These are phyloP conservation scores for Moesziomyces sp. DNA, from an alignment of 1,284 basidiomycete genomes.

Conservation along the genomic window DNA sequence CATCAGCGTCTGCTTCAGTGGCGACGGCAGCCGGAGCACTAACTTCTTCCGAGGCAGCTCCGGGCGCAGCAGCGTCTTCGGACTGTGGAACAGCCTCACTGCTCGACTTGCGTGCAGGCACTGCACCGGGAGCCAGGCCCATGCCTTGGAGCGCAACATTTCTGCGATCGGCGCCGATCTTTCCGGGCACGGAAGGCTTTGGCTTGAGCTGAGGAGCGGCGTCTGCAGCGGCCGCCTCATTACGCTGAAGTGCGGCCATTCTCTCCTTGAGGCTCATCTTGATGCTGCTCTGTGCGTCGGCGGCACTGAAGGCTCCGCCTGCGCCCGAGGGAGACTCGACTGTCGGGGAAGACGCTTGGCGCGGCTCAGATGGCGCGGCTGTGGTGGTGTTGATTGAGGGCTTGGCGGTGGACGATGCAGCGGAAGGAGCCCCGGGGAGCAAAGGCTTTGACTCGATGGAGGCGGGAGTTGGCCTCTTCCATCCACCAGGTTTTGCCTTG, in stretches of 20 bases:
- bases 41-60: constrained; percentile 2
- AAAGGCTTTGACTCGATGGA: constrained; percentile 53
- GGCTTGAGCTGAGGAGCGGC: constrained; percentile 39
- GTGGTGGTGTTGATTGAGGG: background rate
- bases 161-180: constrained; percentile 41
- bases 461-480: constrained; percentile 59
- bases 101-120: constrained; percentile 21
- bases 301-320: constrained; percentile 53
- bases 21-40: background rate
- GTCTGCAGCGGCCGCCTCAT: constrained; percentile 37
- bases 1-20: background rate
- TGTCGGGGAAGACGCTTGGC: constrained; percentile 15
- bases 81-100: constrained; percentile 6
- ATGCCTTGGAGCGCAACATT: constrained; percentile 51
- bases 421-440: constrained; percentile 43
- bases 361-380: constrained; percentile 7
- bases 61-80: constrained; percentile 3
- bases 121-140: constrained; percentile 40
- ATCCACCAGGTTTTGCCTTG: constrained; percentile 60
- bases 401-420: constrained; percentile 18
- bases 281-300: constrained; percentile 65
- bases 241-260: constrained; percentile 66
- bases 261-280: constrained; percentile 66
- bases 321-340: constrained; percentile 13
- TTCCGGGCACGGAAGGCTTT: constrained; percentile 41